Evolutionary conservation across 768 basidiomycete genomes (phyloP), one percentile per base, ranked within the genome.

Genomic region (Baorangia bicolor): DNA sequence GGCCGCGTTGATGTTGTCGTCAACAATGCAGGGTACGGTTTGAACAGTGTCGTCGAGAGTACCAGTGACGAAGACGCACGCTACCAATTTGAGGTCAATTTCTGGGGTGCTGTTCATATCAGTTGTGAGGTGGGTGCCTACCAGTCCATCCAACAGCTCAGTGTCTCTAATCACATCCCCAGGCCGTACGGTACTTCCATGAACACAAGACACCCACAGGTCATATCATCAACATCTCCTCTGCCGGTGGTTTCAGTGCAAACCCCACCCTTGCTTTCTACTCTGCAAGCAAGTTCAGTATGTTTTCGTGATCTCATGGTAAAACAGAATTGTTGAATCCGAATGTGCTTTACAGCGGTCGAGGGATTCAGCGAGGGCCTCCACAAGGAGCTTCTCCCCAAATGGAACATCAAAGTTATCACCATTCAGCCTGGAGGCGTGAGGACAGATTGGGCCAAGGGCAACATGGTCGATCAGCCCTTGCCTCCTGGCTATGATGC

Each of bases 1-100:
- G 69, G 70, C 21, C 64, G 67, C 6, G 37, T 74, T 16, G 71
- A 73, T 34, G 62, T 70, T 31, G 59, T n/a, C n/a, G n/a, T n/a
- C n/a, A n/a, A n/a, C n/a, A n/a, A n/a, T n/a, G n/a, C n/a, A n/a
- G n/a, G n/a, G 10, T 63, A 61, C 33, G 62, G 41, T 3, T 20
- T 63, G 31, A 48, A 54, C 12, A 55, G 62, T 14, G 69, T 73
- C 37, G 61, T 69, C 14, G 71, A 72, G 45, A 51, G 48, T 14
- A 62, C 60, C 7, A 59, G 50, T 12, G 66, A 72, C n/a, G 64
- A 60, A 34, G 62, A 61, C 14, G 70, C 64, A 0, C 37, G 58
- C n/a, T n/a, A n/a, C n/a, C n/a, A n/a, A n/a, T n/a, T n/a, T n/a
- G n/a, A n/a, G n/a, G n/a, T n/a, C n/a, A n/a, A n/a, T n/a, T n/a